These are phyloP conservation scores for Scedosporium apiospermum DNA, from an alignment of 2,329 filamentous ascomycete genomes.

Conservation along the genomic window DNA sequence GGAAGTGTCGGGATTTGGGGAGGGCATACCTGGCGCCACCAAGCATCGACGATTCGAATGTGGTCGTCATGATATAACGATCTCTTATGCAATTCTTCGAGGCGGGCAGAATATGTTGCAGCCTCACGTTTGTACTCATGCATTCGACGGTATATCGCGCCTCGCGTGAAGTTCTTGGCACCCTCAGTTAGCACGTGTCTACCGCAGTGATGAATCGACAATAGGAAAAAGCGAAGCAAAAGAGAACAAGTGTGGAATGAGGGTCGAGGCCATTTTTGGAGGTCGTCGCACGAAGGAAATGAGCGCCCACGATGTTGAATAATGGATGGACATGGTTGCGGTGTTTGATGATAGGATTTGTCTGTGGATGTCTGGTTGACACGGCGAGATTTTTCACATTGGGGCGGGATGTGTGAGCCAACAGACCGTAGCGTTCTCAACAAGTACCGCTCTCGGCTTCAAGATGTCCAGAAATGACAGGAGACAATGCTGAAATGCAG, in stretches of 20 bases:
- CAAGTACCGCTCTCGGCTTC: not conserved
- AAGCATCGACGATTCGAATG: constrained; percentile 78
- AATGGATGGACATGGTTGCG: not conserved
- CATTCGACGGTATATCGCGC: constrained; percentile 96
- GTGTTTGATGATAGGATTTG: not conserved
- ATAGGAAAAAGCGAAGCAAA: not conserved
- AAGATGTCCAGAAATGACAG: not conserved
- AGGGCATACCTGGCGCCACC: constrained; percentile 77
- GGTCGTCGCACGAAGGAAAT: not conserved
- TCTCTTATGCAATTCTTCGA: constrained; percentile 71
- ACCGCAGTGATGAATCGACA: not conserved
- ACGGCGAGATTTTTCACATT: not conserved
- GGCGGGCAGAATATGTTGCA: constrained; percentile 65
- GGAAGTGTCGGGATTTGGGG: not conserved
- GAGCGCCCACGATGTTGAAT: not conserved
- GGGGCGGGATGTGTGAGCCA: not conserved
- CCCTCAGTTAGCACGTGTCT: constrained; percentile 2
- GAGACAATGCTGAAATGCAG: not conserved
- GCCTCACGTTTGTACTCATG: constrained; percentile 94
- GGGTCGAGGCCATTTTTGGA: not conserved
- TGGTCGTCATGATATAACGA: constrained; percentile 85
- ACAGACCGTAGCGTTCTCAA: not conserved
- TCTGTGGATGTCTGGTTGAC: not conserved
- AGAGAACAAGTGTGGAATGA: not conserved
- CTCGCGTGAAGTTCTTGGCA: constrained; percentile 75